Conservation (phyloP, 768 basidiomycete genomes). For the Tephrocybe sp. region DNA sequence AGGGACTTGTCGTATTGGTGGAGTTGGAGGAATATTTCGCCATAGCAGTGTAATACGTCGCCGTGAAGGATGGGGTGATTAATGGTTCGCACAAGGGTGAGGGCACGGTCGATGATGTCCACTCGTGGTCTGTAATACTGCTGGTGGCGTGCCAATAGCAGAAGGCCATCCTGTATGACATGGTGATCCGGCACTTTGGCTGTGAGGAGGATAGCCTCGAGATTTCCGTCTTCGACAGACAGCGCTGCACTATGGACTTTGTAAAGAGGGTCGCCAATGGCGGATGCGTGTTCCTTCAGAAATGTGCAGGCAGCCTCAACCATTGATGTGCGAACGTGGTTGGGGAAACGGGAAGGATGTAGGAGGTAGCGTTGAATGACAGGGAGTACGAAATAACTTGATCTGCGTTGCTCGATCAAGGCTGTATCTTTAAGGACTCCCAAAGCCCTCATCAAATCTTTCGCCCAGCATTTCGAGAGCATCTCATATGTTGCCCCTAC, state of each 20-base stretch:
- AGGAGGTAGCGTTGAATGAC: constrained; percentile 21
- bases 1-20: constrained; percentile 1
- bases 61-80: not conserved
- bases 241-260: constrained; percentile 3
- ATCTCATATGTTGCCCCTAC: constrained; percentile 16
- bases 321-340: constrained; percentile 7
- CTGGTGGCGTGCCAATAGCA: constrained; percentile 19
- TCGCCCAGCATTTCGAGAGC: constrained; percentile 13
- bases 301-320: constrained; percentile 14
- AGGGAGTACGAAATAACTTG: constrained; percentile 18
- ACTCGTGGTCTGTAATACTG: constrained; percentile 14
- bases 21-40: not conserved
- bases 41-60: not conserved
- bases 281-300: constrained; percentile 12
- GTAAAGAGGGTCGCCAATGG: constrained; percentile 14
- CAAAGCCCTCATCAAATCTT: constrained; percentile 5
- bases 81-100: not conserved
- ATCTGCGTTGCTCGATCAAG: constrained; percentile 2
- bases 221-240: constrained; percentile 15
- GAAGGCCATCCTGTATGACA: constrained; percentile 17
- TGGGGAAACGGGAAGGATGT: constrained; percentile 10
- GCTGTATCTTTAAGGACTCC: constrained; percentile 4
- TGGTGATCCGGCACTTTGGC: not conserved
- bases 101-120: constrained; percentile 12
- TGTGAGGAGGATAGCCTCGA: constrained; percentile 17